These are phyloP conservation scores for Kodamaea kaohsiungensis DNA, from an alignment of 805 yeast species.

Conservation along the genomic window DNA sequence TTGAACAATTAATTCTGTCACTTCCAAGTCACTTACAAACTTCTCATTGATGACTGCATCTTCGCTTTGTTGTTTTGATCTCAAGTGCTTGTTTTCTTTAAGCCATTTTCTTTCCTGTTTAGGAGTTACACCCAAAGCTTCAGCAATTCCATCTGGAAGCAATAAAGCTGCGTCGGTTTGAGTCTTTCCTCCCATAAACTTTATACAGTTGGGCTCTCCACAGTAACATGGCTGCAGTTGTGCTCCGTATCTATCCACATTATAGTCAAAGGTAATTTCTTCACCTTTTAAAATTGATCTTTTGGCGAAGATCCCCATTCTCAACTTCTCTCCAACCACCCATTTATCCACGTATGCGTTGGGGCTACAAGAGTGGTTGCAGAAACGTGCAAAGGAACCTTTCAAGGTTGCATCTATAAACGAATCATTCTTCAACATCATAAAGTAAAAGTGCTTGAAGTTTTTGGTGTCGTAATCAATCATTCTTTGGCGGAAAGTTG, in stretches of 20 bases:
- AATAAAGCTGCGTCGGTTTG: slow-evolving; percentile 89
- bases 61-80: slow-evolving; percentile 51
- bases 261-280: slow-evolving; percentile 89
- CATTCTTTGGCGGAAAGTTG: slow-evolving; percentile 72
- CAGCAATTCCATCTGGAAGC: slow-evolving; percentile 79
- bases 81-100: slow-evolving; percentile 53
- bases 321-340: slow-evolving; percentile 87
- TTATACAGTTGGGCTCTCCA: slow-evolving; percentile 89
- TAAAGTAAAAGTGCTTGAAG: slow-evolving; percentile 84
- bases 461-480: slow-evolving; percentile 67
- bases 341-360: slow-evolving; percentile 95
- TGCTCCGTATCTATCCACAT: slow-evolving; percentile 96
- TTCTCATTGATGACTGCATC: slow-evolving; percentile 62
- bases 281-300: slow-evolving; percentile 73
- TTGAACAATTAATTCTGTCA: slow-evolving; percentile 47
- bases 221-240: slow-evolving; percentile 93
- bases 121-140: slow-evolving; percentile 77
- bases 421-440: slow-evolving; percentile 92
- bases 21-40: slow-evolving; percentile 60
- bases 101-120: slow-evolving; percentile 73
- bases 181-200: slow-evolving; percentile 94
- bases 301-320: slow-evolving; percentile 95
- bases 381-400: slow-evolving; percentile 88
- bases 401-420: slow-evolving; percentile 91
- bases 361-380: slow-evolving; percentile 94